Conservation (phyloP, 257 asterid genomes). For the Scutellaria baicalensis region DNA sequence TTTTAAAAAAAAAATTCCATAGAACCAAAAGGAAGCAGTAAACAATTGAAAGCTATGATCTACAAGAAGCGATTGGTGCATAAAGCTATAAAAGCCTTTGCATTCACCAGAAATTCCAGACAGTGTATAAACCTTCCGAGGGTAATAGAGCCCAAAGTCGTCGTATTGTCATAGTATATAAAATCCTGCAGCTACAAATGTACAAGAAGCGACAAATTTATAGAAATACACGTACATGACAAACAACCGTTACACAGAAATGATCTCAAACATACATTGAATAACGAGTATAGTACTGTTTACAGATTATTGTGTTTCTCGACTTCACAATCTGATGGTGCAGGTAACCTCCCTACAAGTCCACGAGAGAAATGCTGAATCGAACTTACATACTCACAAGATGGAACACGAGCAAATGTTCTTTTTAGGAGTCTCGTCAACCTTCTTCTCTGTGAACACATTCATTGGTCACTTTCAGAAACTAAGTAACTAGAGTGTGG, state of each 20-base stretch:
- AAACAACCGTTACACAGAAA: slow-evolving; percentile 26
- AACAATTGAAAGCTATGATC: neutral
- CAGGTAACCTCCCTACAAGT: slow-evolving; percentile 16
- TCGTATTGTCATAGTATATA: slow-evolving; percentile 22
- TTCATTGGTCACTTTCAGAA: slow-evolving; percentile 19
- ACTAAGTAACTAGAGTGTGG: neutral
- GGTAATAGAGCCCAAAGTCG: slow-evolving; percentile 11
- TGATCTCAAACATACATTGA: slow-evolving; percentile 29
- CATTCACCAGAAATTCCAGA: slow-evolving; percentile 14
- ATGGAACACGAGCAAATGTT: slow-evolving; percentile 33
- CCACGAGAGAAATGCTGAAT: slow-evolving; percentile 19
- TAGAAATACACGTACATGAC: slow-evolving; percentile 28
- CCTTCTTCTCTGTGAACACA: slow-evolving; percentile 40
- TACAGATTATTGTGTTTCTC: slow-evolving; percentile 39
- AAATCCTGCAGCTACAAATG: slow-evolving; percentile 37
- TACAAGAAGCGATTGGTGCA: neutral
- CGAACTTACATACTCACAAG: slow-evolving; percentile 28
- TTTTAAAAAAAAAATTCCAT: neutral
- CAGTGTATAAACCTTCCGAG: slow-evolving; percentile 10
- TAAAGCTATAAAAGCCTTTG: neutral
- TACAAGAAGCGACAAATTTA: slow-evolving; percentile 25
- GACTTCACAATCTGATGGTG: slow-evolving; percentile 28
- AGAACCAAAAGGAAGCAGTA: neutral
- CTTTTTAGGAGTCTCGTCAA: slow-evolving; percentile 34
- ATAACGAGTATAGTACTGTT: slow-evolving; percentile 35